Evolutionary conservation across 768 basidiomycete genomes (phyloP), one percentile per base, ranked within the genome.

Genomic region (Phaeolepiota aurea): DNA sequence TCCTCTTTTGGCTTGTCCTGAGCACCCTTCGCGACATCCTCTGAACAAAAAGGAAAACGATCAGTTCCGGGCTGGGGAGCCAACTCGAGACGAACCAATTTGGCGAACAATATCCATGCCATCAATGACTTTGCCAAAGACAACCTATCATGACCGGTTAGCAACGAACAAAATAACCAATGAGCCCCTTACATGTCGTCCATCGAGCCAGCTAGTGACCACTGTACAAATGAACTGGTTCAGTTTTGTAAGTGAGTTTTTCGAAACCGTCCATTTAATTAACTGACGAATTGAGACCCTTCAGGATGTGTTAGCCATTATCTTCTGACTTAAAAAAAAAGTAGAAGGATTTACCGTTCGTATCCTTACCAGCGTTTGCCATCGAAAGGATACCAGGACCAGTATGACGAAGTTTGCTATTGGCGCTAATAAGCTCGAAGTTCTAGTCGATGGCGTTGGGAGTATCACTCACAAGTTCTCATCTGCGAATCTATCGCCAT

Each of bases 381-480:
- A 97, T 96, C 2, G 90, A 92, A 44, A 94, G 76, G 42, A 75
- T 71, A 47, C 93, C 93, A 37, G 87, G 77, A 25, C 78, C 80
- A 52, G 87, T 86, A 72, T 99, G 94, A 60, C 79, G 82, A 61
- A 98, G 86, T 76, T 97, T 96, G 75, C 92, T 96, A 51, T 35
- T 20, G 36, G n/a, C n/a, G n/a, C n/a, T n/a, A n/a, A n/a, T n/a
- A n/a, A n/a, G 2, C 44, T 19, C 32, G 38, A 15, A 45, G 22
- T 5, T 39, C 47, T 21, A 46, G 37, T 34, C 47, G 9, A n/a
- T 37, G 11, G 7, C n/a, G n/a, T n/a, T n/a, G n/a, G n/a, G n/a
- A n/a, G n/a, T n/a, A 13, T 31, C 20, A 54, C 79, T 59, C 50
- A 89, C 88, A 92, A 92, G 74, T 97, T 98, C 71, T 98, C 96